Base-by-base conservation (phyloP, 306 rosid species). In the Alnus glutinosa region DNA sequence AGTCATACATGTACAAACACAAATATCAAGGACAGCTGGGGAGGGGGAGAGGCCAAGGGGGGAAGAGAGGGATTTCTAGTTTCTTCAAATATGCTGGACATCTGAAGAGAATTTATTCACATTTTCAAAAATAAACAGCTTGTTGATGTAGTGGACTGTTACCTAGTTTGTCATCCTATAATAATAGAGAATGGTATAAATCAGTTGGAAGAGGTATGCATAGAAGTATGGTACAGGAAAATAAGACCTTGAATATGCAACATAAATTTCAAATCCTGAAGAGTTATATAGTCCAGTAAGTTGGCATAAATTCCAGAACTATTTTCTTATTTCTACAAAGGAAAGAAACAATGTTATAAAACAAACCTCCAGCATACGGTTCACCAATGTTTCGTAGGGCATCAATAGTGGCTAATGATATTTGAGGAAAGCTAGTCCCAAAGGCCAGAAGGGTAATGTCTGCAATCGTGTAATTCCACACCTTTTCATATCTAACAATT, bases 371-470 rank as follows among this genome's bases (percentile, higher is more conserved):
- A 74, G 98, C 98, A 81, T 92, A 80, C 42, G 83, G 86, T 51
- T 87, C 82, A 75, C 98, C 98, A 62, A 93, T 42, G 82, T 93
- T 95, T 77, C 78, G 90, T 69, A 95, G 69, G 73, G 99, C 97
- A 86, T 95, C 98, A 71, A 95, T 92, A 81, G 91, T 95, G 77
- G 98, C 98, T 52, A 95, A 84, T 37, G 98, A 95, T 82, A 95
- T 92, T 86, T 95, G 98, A 77, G 98, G 98, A 87, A 95, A 95
- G 88, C 98, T 95, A 59, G 99, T 95, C 78, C 99, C 99, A 75
- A 92, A 95, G 37, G 99, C 99, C 86, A 95, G 87, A 78, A 95
- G 72, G 73, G 92, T 89, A 86, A 95, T 95, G 76, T 95, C 99
- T 16, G 99, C 99, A 68, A 95, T 85, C 1, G 99, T 90, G 82